Conservation (phyloP, 2,329 filamentous ascomycete genomes). For the Aspergillus alliaceus region DNA sequence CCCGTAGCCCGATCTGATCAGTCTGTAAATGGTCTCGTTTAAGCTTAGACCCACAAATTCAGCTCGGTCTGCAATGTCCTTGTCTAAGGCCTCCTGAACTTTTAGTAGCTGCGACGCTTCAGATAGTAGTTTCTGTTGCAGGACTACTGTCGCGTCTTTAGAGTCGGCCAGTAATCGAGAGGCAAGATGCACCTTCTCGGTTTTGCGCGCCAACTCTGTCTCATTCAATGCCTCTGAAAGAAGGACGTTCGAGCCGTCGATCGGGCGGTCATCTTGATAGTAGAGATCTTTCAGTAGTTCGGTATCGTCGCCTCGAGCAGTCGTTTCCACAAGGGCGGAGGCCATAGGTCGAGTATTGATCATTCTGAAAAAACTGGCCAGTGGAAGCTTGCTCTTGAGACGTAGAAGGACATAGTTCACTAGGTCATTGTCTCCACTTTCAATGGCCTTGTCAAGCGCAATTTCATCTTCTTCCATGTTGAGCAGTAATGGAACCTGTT, state of each 20-base stretch:
- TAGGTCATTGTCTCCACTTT: slow-evolving; percentile 91
- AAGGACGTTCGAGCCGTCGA: slow-evolving; percentile 86
- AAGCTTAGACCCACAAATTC: slow-evolving; percentile 80
- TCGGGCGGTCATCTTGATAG: slow-evolving; percentile 90
- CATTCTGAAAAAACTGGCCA: slow-evolving; percentile 88
- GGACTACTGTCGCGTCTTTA: slow-evolving; percentile 65
- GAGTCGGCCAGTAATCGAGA: slow-evolving; percentile 80
- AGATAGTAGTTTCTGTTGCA: slow-evolving; percentile 73
- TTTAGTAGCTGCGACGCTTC: slow-evolving; percentile 78
- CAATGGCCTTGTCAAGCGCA: slow-evolving; percentile 92
- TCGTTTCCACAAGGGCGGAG: slow-evolving; percentile 84
- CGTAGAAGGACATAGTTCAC: slow-evolving; percentile 86
- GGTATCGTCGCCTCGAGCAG: slow-evolving; percentile 74
- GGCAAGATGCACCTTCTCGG: slow-evolving; percentile 86
- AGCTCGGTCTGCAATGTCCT: slow-evolving; percentile 65
- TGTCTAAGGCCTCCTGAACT: slow-evolving; percentile 84
- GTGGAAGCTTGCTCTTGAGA: slow-evolving; percentile 83
- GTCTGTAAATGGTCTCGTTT: slow-evolving; percentile 88
- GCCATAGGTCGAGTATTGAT: slow-evolving; percentile 85
- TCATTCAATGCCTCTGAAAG: slow-evolving; percentile 79
- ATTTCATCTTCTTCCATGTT: slow-evolving; percentile 96
- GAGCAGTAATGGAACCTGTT: slow-evolving; percentile 88
- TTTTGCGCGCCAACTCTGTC: slow-evolving; percentile 65
- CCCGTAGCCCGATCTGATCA: slow-evolving; percentile 77
- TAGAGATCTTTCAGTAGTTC: slow-evolving; percentile 90